phyloP scores from a whole-genome alignment of 129 eudicot genomes.

The Rutidosis leptorrhynchoides region DNA sequence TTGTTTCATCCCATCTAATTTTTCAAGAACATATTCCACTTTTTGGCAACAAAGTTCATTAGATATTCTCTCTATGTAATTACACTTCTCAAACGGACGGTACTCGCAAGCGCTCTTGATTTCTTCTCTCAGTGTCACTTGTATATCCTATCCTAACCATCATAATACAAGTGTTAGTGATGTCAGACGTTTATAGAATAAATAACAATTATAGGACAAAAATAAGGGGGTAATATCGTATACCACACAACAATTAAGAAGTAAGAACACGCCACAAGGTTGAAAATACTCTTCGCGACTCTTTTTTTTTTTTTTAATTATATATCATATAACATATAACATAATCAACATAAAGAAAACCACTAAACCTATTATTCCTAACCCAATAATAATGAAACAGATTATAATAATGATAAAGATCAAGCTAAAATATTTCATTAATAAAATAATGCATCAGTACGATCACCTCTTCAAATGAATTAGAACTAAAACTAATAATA shows the following conservation, averaged over 20 bases:
- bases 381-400: too few species aligned
- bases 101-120: constrained; percentile 92
- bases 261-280: not conserved
- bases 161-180: constrained; percentile 6
- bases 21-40: constrained; percentile 53
- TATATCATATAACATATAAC: not conserved
- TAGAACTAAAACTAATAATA: not conserved
- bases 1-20: constrained; percentile 67
- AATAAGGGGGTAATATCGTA: not conserved
- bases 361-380: not conserved
- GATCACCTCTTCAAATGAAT: not conserved
- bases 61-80: constrained; percentile 74
- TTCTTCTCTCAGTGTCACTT: constrained; percentile 83
- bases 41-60: constrained; percentile 90
- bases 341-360: not conserved
- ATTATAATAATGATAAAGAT: too few species aligned
- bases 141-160: constrained; percentile 71
- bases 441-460: not conserved
- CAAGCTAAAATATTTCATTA: not conserved
- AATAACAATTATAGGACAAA: not conserved
- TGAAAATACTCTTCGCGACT: not conserved
- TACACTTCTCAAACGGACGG: constrained; percentile 94
- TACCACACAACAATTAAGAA: not conserved
- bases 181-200: not conserved
- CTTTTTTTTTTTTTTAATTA: too few species aligned